Evolutionary conservation across 2,329 filamentous ascomycete species (phyloP).

Genomic region (Penicillium expansum): DNA sequence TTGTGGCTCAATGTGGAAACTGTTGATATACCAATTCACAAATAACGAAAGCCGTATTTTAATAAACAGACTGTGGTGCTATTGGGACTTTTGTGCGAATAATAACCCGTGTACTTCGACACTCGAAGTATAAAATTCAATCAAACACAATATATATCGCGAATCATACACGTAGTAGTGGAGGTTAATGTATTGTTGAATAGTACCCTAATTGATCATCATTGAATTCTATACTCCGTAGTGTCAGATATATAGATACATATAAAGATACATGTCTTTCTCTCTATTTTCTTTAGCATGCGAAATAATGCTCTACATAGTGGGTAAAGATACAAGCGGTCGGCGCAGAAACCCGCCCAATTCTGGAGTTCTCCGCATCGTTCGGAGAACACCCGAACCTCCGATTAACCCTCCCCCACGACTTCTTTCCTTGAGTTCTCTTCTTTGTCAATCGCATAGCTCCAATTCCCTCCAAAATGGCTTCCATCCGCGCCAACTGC

Average conservation of each 20-base stretch:
- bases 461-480: slow-evolving; percentile 41
- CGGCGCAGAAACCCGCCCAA: slow-evolving; percentile 1
- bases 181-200: neutral
- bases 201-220: no score
- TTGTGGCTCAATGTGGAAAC: neutral
- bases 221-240: no score
- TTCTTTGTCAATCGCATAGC: neutral
- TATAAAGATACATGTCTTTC: no score
- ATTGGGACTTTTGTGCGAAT: neutral
- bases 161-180: no score
- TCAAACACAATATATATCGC: neutral
- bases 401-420: neutral
- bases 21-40: neutral
- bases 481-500: slow-evolving; percentile 52
- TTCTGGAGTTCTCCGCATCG: slow-evolving; percentile 26
- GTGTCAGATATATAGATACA: no score
- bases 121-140: neutral
- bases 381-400: slow-evolving; percentile 20
- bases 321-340: slow-evolving; percentile 17
- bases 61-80: rapidly evolving
- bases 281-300: no score
- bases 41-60: no score
- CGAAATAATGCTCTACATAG: neutral
- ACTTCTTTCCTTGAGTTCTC: neutral
- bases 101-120: neutral